Conservation (phyloP, 176 grass and related monocot species). For the Oryza nivara region DNA sequence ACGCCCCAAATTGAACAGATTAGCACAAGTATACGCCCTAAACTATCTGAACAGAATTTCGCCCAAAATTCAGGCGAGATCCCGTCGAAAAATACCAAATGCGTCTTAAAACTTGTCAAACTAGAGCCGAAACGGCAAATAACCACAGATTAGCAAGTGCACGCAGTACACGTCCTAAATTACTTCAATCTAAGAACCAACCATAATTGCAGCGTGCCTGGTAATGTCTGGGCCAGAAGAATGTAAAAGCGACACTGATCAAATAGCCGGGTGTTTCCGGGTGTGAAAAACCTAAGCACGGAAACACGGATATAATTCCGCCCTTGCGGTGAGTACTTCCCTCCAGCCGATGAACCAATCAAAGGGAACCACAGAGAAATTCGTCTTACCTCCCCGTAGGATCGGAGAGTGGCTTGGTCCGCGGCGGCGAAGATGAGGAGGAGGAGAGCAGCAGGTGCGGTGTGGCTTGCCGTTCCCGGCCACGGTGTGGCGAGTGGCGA, state of each 20-base stretch:
- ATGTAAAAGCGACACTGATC: neutral
- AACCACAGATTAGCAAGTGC: neutral
- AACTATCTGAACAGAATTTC: too few species aligned
- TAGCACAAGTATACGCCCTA: too few species aligned
- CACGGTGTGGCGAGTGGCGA: too few species aligned
- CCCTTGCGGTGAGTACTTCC: neutral
- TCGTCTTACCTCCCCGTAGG: neutral
- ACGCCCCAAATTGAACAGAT: too few species aligned
- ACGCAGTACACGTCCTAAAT: neutral
- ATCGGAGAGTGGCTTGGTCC: too few species aligned
- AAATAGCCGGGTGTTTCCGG: too few species aligned
- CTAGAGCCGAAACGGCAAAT: neutral
- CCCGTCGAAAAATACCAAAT: neutral
- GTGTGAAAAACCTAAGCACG: neutral
- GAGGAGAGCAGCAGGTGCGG: too few species aligned
- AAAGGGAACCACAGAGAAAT: neutral
- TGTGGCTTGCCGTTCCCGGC: too few species aligned
- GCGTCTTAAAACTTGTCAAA: neutral
- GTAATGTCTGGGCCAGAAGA: neutral
- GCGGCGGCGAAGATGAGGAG: too few species aligned
- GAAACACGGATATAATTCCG: neutral
- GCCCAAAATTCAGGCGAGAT: too few species aligned
- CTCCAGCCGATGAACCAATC: neutral
- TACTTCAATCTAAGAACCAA: neutral
- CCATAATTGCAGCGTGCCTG: neutral